Conservation (phyloP, 441 rosid genomes). For the Gossypium armourianum region DNA sequence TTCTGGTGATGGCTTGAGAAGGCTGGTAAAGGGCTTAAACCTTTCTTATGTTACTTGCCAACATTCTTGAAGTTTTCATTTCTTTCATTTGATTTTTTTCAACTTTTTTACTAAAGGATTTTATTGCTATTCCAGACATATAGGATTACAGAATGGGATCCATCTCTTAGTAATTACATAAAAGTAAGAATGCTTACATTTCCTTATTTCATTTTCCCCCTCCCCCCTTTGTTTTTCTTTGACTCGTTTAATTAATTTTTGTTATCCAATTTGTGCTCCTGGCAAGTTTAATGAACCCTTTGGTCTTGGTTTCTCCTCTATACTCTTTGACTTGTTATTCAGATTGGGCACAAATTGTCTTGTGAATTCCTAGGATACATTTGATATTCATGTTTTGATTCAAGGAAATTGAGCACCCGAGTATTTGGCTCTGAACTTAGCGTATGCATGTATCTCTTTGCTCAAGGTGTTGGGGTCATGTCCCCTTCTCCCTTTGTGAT, state of each 20-base stretch:
- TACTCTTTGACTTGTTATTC: neutral
- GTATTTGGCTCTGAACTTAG: neutral
- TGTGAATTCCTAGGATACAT: neutral
- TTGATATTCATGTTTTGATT: neutral
- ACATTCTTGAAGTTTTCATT: slow-evolving; percentile 6
- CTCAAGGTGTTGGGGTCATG: neutral
- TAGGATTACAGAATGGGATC: slow-evolving; percentile 74
- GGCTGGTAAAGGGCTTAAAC: slow-evolving; percentile 49
- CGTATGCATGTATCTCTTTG: neutral
- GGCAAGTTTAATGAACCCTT: neutral
- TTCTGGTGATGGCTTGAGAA: slow-evolving; percentile 87
- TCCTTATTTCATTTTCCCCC: neutral
- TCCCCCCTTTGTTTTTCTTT: neutral
- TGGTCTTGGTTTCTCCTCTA: neutral
- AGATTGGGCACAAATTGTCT: neutral
- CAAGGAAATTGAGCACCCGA: neutral
- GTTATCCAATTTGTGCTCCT: neutral
- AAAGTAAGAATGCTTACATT: slow-evolving; percentile 41
- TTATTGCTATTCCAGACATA: slow-evolving; percentile 39
- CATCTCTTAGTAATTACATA: slow-evolving; percentile 56
- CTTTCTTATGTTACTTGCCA: neutral
- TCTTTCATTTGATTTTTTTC: neutral
- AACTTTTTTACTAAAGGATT: slow-evolving; percentile 12
- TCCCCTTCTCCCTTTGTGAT: neutral
- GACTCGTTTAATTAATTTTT: neutral